Base-by-base conservation (phyloP, 1,284 basidiomycete genomes). In the Anthracocystis panici-leucophaei region DNA sequence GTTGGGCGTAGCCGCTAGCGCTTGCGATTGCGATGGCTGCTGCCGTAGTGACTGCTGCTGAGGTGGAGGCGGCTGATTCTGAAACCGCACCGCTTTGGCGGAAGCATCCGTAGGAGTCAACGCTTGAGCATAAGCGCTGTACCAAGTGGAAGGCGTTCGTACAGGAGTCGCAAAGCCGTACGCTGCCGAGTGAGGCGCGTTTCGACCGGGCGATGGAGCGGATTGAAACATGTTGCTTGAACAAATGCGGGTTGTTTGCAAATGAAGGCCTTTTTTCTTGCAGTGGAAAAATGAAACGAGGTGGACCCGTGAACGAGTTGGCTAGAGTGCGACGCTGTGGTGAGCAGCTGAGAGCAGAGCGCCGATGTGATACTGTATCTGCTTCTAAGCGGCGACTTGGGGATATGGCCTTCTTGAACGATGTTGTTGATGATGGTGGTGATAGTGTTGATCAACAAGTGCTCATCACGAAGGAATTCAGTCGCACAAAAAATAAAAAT, bases 71-170 rank as follows among this genome's bases (percentile, higher is more conserved):
- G 72, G 66, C 56, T 75, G 72, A 20, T 44, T 55, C 33, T 69
- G 72, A 45, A 75, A 75, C 0, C 72, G 65, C 12, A 75, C 72
- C 16, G 55, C 63, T 57, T 69, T 75, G n/a, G 60, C 53, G 1
- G 65, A 57, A 2, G 51, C 57, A 31, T 57, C 21, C 21, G 61
- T 42, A 4, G 56, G 45, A 9, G 68, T 65, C 45, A 71, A 50
- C 14, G 62, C 68, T 35, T 71, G 68, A 21, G 68, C 65, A 44
- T 61, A 65, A 0, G 64, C 23, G 50, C 54, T 49, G 45, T 57
- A 57, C 18, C 52, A 69, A 2, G 66, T 63, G 3, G 66, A 69
- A 4, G 68, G 55, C 3, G 62, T 55, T 4, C 68, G 62, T 10
- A 71, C 54, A 5, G 68, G 68, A 9, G 68, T 71, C 1, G 68